Evolutionary conservation across 768 basidiomycete genomes (phyloP).

Genomic region (Pleurotus sapidus): DNA sequence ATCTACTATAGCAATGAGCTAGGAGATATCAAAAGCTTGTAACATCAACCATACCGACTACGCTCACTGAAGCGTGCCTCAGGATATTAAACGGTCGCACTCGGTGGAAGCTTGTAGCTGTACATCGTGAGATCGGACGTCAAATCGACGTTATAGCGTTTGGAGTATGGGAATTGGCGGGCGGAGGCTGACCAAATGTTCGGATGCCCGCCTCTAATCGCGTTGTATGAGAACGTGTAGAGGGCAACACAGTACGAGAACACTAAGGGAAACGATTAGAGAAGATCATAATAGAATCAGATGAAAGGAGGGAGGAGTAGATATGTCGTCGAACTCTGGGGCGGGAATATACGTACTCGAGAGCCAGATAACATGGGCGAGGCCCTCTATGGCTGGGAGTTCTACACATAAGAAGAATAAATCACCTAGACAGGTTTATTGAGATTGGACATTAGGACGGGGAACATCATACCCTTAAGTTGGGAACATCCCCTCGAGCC

Average conservation of each 20-base stretch:
- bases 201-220: slow-evolving; percentile 10
- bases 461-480: neutral
- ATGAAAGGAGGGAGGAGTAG: too few relatives aligned
- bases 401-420: neutral
- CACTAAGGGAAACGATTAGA: neutral
- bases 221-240: slow-evolving; percentile 7
- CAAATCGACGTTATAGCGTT: neutral
- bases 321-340: too few relatives aligned
- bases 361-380: neutral
- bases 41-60: too few relatives aligned
- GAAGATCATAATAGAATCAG: too few relatives aligned
- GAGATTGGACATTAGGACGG: neutral
- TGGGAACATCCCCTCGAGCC: neutral
- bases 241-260: slow-evolving; percentile 11
- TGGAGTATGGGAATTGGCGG: neutral
- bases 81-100: too few relatives aligned
- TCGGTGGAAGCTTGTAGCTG: too few relatives aligned
- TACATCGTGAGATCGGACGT: too few relatives aligned
- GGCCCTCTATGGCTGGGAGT: neutral
- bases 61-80: too few relatives aligned
- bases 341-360: too few relatives aligned
- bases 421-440: neutral
- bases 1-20: too few relatives aligned
- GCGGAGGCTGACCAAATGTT: neutral
- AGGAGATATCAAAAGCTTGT: too few relatives aligned